phyloP scores from a whole-genome alignment of 805 yeast species.

The Candida tallmaniae region DNA sequence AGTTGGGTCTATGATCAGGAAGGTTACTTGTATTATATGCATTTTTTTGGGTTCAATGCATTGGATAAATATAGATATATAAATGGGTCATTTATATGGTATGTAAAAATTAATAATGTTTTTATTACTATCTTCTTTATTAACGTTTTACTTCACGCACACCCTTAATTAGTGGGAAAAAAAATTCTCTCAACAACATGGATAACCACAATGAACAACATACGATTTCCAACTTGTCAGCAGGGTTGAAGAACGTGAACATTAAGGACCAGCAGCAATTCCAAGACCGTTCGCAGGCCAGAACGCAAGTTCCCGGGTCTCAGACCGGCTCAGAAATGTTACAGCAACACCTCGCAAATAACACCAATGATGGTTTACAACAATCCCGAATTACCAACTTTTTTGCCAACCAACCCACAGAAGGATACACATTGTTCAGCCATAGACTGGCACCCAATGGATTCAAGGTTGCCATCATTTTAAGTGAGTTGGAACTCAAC shows the following conservation, averaged over 20 bases:
- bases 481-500: constrained; percentile 74
- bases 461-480: constrained; percentile 87
- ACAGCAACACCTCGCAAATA: constrained; percentile 40
- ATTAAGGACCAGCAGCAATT: constrained; percentile 35
- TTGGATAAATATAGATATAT: constrained; percentile 6
- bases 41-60: constrained; percentile 5
- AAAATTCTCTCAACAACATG: constrained; percentile 3
- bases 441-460: constrained; percentile 92
- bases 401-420: constrained; percentile 69
- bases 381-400: constrained; percentile 64
- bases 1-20: background rate
- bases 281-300: constrained; percentile 1
- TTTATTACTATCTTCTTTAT: no score
- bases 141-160: no score
- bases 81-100: constrained; percentile 3
- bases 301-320: background rate
- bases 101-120: background rate
- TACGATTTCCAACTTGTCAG: constrained; percentile 42
- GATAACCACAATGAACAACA: constrained; percentile 7
- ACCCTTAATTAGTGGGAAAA: no score
- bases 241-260: constrained; percentile 41
- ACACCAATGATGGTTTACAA: constrained; percentile 32
- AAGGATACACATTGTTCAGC: constrained; percentile 82
- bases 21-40: constrained; percentile 8
- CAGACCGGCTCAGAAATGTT: constrained; percentile 14